phyloP scores from a whole-genome alignment of 345 rosid species.

The Orychophragmus violaceus region DNA sequence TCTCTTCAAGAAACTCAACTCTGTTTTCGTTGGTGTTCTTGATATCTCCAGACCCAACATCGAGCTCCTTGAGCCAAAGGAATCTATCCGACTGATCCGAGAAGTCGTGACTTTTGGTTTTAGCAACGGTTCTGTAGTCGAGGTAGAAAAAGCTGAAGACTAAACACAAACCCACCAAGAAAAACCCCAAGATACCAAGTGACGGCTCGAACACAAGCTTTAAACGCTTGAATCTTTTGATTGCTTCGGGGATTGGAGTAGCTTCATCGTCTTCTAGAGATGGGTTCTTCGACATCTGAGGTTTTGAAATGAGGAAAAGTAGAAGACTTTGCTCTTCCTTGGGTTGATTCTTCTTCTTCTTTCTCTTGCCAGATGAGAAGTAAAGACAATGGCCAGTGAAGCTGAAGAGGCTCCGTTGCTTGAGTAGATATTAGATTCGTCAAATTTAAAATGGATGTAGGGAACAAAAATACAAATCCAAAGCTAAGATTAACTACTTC shows the following conservation, averaged over 20 bases:
- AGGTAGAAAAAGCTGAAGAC: constrained; percentile 63
- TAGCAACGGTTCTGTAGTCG: constrained; percentile 48
- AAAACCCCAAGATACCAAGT: constrained; percentile 57
- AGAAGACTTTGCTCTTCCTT: constrained; percentile 18
- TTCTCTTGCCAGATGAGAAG: not conserved
- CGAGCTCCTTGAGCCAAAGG: constrained; percentile 47
- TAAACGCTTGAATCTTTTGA: constrained; percentile 57
- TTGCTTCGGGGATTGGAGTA: constrained; percentile 33
- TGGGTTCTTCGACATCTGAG: constrained; percentile 42
- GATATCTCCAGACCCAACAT: constrained; percentile 24
- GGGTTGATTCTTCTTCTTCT: constrained; percentile 15
- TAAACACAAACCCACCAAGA: constrained; percentile 49
- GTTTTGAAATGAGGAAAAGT: constrained; percentile 11
- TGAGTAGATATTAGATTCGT: not conserved
- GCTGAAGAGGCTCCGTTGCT: constrained; percentile 8
- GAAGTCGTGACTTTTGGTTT: constrained; percentile 39
- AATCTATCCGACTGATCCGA: constrained; percentile 54
- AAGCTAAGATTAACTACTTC: not conserved
- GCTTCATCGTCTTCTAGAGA: constrained; percentile 37
- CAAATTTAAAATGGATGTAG: not conserved
- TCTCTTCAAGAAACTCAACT: constrained; percentile 55
- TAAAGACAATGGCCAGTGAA: not conserved
- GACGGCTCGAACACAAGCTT: constrained; percentile 61
- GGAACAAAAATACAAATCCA: not conserved
- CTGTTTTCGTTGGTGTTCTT: constrained; percentile 10